A percentile compares a stretch with the other conserved stretches of the same genome.
Conservation (phyloP, 805 yeast genomes). For the Torulaspora franciscae region DNA sequence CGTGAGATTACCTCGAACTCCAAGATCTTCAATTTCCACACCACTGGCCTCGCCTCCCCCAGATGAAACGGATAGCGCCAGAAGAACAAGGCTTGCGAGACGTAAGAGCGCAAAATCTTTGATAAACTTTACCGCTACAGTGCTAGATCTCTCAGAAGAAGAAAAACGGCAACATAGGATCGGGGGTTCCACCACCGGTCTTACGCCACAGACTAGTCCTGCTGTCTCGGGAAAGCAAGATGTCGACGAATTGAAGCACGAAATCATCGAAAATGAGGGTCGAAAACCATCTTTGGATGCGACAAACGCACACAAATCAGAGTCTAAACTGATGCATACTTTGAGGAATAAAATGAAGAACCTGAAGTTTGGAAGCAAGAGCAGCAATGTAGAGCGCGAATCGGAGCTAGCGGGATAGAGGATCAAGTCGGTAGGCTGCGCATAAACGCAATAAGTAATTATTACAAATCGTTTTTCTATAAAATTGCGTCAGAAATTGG, state of each 20-base stretch:
- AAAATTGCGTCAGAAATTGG: too few species aligned
- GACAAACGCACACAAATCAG: constrained; percentile 11
- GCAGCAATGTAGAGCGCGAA: constrained; percentile 5
- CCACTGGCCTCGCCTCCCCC: constrained; percentile 12
- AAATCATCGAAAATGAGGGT: constrained; percentile 9
- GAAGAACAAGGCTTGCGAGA: constrained; percentile 52
- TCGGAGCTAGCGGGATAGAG: constrained; percentile 5
- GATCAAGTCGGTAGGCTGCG: neutral
- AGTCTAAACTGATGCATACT: constrained; percentile 16
- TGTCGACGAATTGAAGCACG: constrained; percentile 8
- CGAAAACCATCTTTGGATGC: constrained; percentile 11
- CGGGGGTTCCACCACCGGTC: constrained; percentile 22
- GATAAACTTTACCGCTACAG: constrained; percentile 59
- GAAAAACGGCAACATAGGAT: constrained; percentile 38
- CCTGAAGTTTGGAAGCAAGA: constrained; percentile 11
- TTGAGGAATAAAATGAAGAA: constrained; percentile 21
- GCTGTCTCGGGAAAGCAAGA: constrained; percentile 8
- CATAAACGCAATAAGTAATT: neutral
- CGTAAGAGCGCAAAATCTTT: constrained; percentile 73
- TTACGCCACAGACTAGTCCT: constrained; percentile 27
- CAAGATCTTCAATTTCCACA: constrained; percentile 25
- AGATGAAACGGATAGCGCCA: constrained; percentile 11
- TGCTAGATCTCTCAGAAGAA: constrained; percentile 63
- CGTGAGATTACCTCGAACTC: constrained; percentile 29
- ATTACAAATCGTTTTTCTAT: neutral